Conservation (phyloP, 176 grass and related monocot species). For the Aechmea fasciata region DNA sequence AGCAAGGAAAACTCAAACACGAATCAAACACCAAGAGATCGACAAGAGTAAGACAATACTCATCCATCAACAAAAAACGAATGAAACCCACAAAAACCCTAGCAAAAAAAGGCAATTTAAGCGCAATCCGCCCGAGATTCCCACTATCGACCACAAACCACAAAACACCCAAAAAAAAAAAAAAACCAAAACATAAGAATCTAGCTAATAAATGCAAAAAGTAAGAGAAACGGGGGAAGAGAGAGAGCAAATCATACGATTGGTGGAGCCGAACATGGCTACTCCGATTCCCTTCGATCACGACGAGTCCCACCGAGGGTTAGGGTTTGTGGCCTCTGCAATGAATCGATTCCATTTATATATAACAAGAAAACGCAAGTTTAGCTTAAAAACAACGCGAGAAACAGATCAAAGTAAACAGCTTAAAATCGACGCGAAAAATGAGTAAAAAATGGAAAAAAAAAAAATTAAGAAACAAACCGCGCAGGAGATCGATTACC, state of each 20-base stretch:
- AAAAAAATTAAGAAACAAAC: not conserved
- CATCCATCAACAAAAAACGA: not conserved
- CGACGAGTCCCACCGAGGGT: not conserved
- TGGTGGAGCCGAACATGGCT: constrained; percentile 58
- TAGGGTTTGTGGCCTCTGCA: not conserved
- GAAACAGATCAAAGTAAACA: not conserved
- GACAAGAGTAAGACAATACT: not conserved
- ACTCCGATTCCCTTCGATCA: constrained; percentile 1
- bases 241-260: constrained; percentile 21
- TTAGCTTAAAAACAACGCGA: not conserved
- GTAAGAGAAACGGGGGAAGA: not conserved
- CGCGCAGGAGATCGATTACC: not conserved
- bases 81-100: not conserved
- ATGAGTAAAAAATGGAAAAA: not conserved
- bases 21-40: not conserved
- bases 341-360: not conserved
- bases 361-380: not conserved
- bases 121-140: too few species aligned
- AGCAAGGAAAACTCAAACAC: not conserved
- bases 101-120: too few species aligned
- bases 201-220: not conserved
- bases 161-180: not conserved
- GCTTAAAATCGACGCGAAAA: constrained; percentile 1
- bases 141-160: too few species aligned
- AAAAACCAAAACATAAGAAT: not conserved